phyloP scores from a whole-genome alignment of 1,139 yeast genomes.

The Yamadazyma epiphylla region DNA sequence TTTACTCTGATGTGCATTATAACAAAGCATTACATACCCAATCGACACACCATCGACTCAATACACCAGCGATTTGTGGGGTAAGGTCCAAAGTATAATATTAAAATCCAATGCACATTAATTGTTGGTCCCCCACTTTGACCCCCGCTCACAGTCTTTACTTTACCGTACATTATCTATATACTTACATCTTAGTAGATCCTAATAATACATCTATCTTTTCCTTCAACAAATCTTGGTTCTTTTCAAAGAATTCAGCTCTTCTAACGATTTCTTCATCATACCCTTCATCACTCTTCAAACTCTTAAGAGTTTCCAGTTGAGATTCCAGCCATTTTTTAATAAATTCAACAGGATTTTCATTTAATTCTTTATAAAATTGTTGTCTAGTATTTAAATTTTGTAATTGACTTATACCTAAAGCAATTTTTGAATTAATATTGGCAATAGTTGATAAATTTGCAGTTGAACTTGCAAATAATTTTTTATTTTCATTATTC shows the following conservation, averaged over 20 bases:
- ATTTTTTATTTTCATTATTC: slow-evolving; percentile 34
- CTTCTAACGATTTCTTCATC: slow-evolving; percentile 88
- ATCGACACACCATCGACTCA: too few species aligned
- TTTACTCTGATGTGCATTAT: too few species aligned
- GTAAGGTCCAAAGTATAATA: too few species aligned
- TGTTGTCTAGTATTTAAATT: slow-evolving; percentile 44
- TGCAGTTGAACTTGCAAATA: slow-evolving; percentile 36
- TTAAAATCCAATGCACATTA: too few species aligned
- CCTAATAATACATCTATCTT: slow-evolving; percentile 70
- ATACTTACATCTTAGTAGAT: slow-evolving; percentile 20
- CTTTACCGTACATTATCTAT: background rate
- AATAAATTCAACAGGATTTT: slow-evolving; percentile 75
- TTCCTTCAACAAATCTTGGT: slow-evolving; percentile 60
- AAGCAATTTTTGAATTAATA: slow-evolving; percentile 56
- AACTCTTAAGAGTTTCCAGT: slow-evolving; percentile 68
- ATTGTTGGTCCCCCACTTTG: too few species aligned
- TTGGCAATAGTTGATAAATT: slow-evolving; percentile 51
- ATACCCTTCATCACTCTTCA: slow-evolving; percentile 84
- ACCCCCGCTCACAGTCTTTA: too few species aligned
- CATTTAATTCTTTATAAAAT: slow-evolving; percentile 70
- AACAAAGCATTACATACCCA: too few species aligned
- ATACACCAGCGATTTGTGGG: too few species aligned
- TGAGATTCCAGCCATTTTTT: slow-evolving; percentile 72
- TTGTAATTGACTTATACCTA: slow-evolving; percentile 64
- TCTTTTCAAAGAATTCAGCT: slow-evolving; percentile 76